Base-by-base conservation (phyloP, 768 basidiomycete species). In the Termitomyces heimii region DNA sequence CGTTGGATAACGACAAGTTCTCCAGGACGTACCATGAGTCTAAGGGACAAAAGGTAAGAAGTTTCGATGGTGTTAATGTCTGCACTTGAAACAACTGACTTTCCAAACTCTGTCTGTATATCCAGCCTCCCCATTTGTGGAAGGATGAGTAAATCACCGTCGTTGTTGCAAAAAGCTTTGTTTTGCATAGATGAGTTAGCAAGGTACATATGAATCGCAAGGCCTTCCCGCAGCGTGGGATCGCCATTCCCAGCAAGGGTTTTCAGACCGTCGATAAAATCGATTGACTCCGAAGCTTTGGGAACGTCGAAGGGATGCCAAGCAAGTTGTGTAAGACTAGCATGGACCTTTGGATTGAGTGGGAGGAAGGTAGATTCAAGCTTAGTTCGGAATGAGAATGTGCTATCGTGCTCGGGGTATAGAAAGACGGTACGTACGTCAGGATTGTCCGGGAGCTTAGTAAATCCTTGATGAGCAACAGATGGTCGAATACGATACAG, bases 61-160 rank as follows among this genome's bases (percentile, higher is more conserved):
- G 24, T 5, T 20, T 13, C 28, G 18, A 20, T 54, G 12, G 31
- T 39, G 44, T 0, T 24, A 7, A 59, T 29, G 29, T 24, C 44
- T 14, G 32, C 3, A 16, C 24, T 35, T 1, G 14, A 3, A 32
- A 4, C 18, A 43, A 72, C 81, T 61, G 61, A 84, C 84, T 77
- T 82, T 53, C 85, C 85, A 59, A 83, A 80, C 67, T 88, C 85
- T 2, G 85, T 86, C 67, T 85, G 84, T 42, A 88, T 79, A 64
- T 87, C 84, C 60, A 88, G 69, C 13, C 84, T 74, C 5, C 86
- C 85, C 63, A 81, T 76, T 65, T 86, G 80, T 9, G 85, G 85
- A 18, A 86, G 70, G 63, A 88, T 82, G 65, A 86, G 69, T 74
- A 86, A 80, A 67, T 87, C 84, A 7, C 85, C 85, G 60, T 86